Conservation (phyloP, 169 alveolate species). For the Eimeria acervulina region DNA sequence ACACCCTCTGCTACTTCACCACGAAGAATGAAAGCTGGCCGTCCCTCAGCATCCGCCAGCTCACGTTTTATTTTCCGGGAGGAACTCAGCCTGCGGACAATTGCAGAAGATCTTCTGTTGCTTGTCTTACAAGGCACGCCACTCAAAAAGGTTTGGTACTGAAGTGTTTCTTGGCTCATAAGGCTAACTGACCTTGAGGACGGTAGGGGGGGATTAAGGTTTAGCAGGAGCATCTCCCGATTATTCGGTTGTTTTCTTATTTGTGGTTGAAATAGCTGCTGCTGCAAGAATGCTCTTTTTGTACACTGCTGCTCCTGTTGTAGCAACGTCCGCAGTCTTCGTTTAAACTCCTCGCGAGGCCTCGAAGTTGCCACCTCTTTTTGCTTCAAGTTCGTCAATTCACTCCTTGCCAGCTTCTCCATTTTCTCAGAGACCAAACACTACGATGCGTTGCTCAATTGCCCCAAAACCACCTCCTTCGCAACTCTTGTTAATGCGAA, state of each 20-base stretch:
- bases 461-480: neutral
- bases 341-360: neutral
- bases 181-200: neutral
- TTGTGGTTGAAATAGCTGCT: constrained; percentile 3
- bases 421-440: neutral
- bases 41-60: neutral
- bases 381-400: neutral
- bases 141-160: neutral
- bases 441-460: neutral
- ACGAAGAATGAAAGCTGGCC: neutral
- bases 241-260: neutral
- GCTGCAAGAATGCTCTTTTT: constrained; percentile 23
- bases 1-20: neutral
- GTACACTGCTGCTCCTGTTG: constrained; percentile 22
- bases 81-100: neutral
- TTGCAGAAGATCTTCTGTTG: neutral
- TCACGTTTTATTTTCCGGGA: neutral
- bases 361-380: too few species aligned
- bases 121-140: neutral
- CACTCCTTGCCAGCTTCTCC: neutral
- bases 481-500: too few species aligned
- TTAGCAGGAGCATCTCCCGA: too few species aligned
- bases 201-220: neutral
- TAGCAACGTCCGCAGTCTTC: constrained; percentile 15
- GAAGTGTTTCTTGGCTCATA: neutral